Base-by-base conservation (phyloP, 1,284 basidiomycete species). In the Flammula alnicola region DNA sequence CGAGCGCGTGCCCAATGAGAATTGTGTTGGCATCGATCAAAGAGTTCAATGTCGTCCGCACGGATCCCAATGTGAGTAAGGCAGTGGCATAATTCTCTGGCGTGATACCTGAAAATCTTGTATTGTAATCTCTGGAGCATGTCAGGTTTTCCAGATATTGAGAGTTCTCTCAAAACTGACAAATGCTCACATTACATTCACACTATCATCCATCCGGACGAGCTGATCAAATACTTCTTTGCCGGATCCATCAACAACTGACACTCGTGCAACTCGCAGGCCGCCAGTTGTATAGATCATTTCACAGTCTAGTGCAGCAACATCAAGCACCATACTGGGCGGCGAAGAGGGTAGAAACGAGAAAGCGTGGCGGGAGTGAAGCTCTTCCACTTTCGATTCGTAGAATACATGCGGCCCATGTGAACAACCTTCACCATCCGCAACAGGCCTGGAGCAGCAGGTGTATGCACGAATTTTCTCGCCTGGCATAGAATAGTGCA, bases 231-330 rank as follows among this genome's bases (percentile, higher is more conserved):
- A 86, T 0, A 96, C 76, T 46, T 83, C 73, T 16, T 73, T 70
- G 0, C 92, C 93, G 1, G 77, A 67, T 6, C 84, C 84, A 60
- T 95, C 88, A 1, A 97, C 83, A 3, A 95, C 80, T 0, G 94
- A 95, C 1, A 95, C 84, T 5, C 95, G 81, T 3, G 93, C 95
- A 5, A 95, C 81, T 19, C 87, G 83, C 75, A 92, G 83, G 0
- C 95, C 95, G 4, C 88, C 88, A 0, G 93, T 95, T 0, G 92
- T 91, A 69, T 93, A 94, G 20, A 95, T 79, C 90, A 97, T 93
- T 67, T 98, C 95, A 64, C 91, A 95, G 67, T 96, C 94, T 43
- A 96, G 71, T 0, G 89, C 91, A 5, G 86, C 88, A 1, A 94
- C 80, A 45, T 92, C 89, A 25, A 91, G 68, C 2, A 78, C 71